phyloP scores from a whole-genome alignment of 108 stramenopile genomes.

The Fistulifera solaris region DNA sequence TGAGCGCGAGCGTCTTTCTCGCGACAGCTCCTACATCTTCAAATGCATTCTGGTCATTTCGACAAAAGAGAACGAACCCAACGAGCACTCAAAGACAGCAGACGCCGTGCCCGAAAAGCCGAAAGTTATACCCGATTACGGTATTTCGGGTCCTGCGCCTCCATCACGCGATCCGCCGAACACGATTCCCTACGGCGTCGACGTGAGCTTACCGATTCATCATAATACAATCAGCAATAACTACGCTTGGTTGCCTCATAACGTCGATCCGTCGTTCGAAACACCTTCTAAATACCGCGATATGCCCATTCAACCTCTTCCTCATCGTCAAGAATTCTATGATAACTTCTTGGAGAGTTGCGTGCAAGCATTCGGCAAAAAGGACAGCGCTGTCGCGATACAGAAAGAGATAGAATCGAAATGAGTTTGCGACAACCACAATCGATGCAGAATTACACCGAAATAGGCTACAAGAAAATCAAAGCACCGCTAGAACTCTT shows the following conservation, averaged over 20 bases:
- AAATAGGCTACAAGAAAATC: slow-evolving; percentile 41
- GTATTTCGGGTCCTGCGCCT: no score
- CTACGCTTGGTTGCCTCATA: slow-evolving; percentile 78
- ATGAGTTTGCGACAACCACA: slow-evolving; percentile 72
- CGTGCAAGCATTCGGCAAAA: slow-evolving; percentile 36
- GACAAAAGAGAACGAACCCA: no score
- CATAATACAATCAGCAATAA: slow-evolving; percentile 42
- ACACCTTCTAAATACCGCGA: slow-evolving; percentile 45
- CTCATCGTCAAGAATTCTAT: slow-evolving; percentile 43
- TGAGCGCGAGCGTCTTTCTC: no score
- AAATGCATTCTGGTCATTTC: no score
- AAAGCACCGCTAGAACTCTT: slow-evolving; percentile 28
- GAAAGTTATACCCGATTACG: no score
- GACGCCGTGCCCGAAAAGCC: no score
- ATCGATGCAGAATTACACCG: slow-evolving; percentile 56
- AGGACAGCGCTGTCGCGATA: slow-evolving; percentile 26
- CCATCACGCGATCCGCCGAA: background rate
- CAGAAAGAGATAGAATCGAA: slow-evolving; percentile 65
- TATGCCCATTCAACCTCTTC: slow-evolving; percentile 54
- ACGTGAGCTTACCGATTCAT: slow-evolving; percentile 81
- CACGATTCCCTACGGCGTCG: slow-evolving; percentile 53
- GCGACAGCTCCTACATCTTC: no score
- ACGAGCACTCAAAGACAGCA: no score
- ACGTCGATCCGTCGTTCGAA: slow-evolving; percentile 31
- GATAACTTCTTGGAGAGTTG: slow-evolving; percentile 49